A percentile compares a stretch with the other conserved stretches of the same genome.
phyloP scores from a whole-genome alignment of 257 asterid genomes.

The Ilex asprella region DNA sequence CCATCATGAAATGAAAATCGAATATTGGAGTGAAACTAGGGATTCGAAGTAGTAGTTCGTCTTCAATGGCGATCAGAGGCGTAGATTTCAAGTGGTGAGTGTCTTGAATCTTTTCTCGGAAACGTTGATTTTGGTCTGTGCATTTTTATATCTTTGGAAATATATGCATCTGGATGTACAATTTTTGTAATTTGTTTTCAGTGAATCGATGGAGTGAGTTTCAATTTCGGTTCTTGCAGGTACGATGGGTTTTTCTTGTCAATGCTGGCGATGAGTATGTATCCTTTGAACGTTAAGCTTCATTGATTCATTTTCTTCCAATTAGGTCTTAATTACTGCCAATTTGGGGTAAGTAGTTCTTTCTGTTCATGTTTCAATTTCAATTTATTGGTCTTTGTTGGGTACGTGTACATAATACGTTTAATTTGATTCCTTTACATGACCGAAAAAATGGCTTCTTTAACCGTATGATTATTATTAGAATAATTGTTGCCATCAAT shows the following conservation, averaged over 20 bases:
- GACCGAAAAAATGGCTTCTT: slow-evolving; percentile 23
- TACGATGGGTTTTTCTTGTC: slow-evolving; percentile 98
- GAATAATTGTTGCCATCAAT: slow-evolving; percentile 83
- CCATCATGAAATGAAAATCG: slow-evolving; percentile 30
- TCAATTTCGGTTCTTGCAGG: slow-evolving; percentile 44
- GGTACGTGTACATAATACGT: not conserved
- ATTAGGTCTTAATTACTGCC: not conserved
- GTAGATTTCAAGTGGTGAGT: slow-evolving; percentile 86
- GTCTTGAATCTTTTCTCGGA: not conserved
- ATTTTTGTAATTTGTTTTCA: too few relatives aligned
- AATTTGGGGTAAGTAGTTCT: too few relatives aligned
- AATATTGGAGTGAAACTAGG: slow-evolving; percentile 25
- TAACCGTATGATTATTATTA: slow-evolving; percentile 24
- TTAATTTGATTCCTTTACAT: slow-evolving; percentile 1
- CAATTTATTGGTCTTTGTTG: slow-evolving; percentile 5
- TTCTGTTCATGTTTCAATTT: not conserved
- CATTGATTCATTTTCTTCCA: slow-evolving; percentile 14
- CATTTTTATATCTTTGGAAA: not conserved
- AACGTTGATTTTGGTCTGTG: too few relatives aligned
- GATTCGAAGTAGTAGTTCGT: not conserved
- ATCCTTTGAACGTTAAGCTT: slow-evolving; percentile 45
- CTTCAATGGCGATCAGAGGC: slow-evolving; percentile 77
- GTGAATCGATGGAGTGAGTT: slow-evolving; percentile 5
- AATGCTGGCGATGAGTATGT: slow-evolving; percentile 95
- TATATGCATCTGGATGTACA: not conserved